These are phyloP conservation scores for Melocanna baccifera DNA, from an alignment of 176 grass and related monocot genomes.

Conservation along the genomic window DNA sequence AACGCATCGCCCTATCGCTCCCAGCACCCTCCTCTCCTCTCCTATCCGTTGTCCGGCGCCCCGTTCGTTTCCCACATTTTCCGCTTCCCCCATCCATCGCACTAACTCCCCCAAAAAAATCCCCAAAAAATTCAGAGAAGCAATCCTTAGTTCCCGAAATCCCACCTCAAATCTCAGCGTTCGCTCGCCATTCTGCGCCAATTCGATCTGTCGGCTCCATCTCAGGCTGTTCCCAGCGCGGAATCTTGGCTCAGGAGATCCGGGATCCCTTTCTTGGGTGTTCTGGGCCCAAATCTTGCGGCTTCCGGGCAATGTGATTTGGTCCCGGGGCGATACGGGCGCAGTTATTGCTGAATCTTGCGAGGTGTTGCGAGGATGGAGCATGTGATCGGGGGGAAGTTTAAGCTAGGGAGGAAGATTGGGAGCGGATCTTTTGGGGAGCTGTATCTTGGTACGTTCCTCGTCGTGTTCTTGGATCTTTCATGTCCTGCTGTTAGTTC, in stretches of 20 bases:
- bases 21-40: not conserved
- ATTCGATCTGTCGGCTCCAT: not conserved
- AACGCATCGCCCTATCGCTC: not conserved
- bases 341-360: constrained; percentile 28
- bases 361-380: constrained; percentile 53
- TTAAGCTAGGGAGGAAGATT: constrained; percentile 94
- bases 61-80: constrained; percentile 43
- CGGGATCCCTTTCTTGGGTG: constrained; percentile 3
- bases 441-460: constrained; percentile 71
- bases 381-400: constrained; percentile 78
- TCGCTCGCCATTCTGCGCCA: not conserved
- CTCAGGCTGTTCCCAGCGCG: not conserved
- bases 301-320: constrained; percentile 49
- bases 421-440: constrained; percentile 95
- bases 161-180: constrained; percentile 4
- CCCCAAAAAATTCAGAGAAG: constrained; percentile 1
- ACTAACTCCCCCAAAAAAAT: constrained; percentile 14
- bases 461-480: constrained; percentile 13
- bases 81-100: constrained; percentile 19
- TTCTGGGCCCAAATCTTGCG: constrained; percentile 27
- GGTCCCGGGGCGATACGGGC: constrained; percentile 14
- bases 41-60: constrained; percentile 19
- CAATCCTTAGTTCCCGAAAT: constrained; percentile 40
- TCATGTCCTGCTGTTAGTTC: not conserved
- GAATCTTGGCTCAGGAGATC: constrained; percentile 43